These are phyloP conservation scores for Bipolaris sorokiniana DNA, from an alignment of 2,329 filamentous ascomycete species.

Conservation along the genomic window DNA sequence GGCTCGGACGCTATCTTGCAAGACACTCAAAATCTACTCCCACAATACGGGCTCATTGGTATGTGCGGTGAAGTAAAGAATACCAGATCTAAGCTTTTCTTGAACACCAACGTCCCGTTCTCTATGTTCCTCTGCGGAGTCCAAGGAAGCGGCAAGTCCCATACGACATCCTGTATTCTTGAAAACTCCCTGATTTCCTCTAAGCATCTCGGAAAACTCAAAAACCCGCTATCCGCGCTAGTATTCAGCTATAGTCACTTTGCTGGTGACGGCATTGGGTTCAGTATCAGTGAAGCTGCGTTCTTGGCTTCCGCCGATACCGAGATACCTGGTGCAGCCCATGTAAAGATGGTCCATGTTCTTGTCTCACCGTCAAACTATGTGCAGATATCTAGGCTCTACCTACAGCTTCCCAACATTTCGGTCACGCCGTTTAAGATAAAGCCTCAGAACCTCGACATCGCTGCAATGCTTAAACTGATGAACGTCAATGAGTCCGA, in stretches of 20 bases:
- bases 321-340: constrained; percentile 24
- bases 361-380: constrained; percentile 30
- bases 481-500: constrained; percentile 26
- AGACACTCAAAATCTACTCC: neutral
- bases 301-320: constrained; percentile 54
- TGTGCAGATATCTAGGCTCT: constrained; percentile 25
- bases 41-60: neutral
- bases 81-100: constrained; percentile 41
- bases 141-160: constrained; percentile 67
- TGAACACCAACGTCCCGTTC: constrained; percentile 63
- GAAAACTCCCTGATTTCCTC: constrained; percentile 53
- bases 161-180: constrained; percentile 65
- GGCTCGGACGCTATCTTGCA: neutral
- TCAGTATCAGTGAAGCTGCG: constrained; percentile 64
- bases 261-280: constrained; percentile 55
- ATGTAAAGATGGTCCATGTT: constrained; percentile 12
- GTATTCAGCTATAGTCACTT: constrained; percentile 61
- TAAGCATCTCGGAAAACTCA: constrained; percentile 52
- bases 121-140: constrained; percentile 68
- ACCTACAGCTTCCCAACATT: constrained; percentile 48
- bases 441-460: constrained; percentile 57
- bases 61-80: neutral
- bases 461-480: constrained; percentile 54
- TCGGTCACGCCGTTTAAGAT: constrained; percentile 56
- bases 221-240: constrained; percentile 62